Evolutionary conservation across 2,329 filamentous ascomycete genomes (phyloP), one percentile per base, ranked within the genome.

Genomic region (Diaporthe citri): DNA sequence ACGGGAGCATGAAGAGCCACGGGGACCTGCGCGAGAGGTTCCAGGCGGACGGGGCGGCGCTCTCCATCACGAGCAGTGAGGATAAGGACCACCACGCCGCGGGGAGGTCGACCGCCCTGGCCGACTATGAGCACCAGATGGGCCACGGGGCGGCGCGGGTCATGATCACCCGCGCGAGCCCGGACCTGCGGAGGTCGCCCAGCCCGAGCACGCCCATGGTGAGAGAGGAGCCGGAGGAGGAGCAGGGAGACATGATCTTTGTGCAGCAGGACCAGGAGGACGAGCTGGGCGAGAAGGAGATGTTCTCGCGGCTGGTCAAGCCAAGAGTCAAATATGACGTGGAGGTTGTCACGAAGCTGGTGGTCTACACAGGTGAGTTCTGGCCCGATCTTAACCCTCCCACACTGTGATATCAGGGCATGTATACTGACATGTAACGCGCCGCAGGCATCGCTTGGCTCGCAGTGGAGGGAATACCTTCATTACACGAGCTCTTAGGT

Each of bases 261-360:
- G 46, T 52, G 20, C 69, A 70, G 62, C 70, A 74, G 51, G 25
- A 85, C 17, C 84, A 86, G 34, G 86, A 87, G 66, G 86, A 89
- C 59, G 88, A 90, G 78, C 79, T 90, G 36, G 92, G 92, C 64
- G 93, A 95, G 82, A 90, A 88, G 78, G 94, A 97, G 82, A 93
- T 98, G 83, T 98, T 98, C 83, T 93, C 92, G 59, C 91, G 90
- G 81, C 88, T 98, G 73, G 93, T 95, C 77, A 95, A 93, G 84
- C 95, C 97, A 66, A 91, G 97, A 78, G 96, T 98, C 75, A 89
- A 96, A 79, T 99, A 98, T 81, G 97, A 99, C 84, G 96, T 98
- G n/a, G 97, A 99, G 84, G 96, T 99, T 52, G 94, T 99, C 51
- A 98, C 97, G 7, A 98, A 98, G 85, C 85, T 99, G 76, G 94